A percentile compares a stretch with the other conserved stretches of the same genome.
These are phyloP conservation scores for Capsicum pubescens DNA, from an alignment of 257 asterid genomes.

Conservation along the genomic window DNA sequence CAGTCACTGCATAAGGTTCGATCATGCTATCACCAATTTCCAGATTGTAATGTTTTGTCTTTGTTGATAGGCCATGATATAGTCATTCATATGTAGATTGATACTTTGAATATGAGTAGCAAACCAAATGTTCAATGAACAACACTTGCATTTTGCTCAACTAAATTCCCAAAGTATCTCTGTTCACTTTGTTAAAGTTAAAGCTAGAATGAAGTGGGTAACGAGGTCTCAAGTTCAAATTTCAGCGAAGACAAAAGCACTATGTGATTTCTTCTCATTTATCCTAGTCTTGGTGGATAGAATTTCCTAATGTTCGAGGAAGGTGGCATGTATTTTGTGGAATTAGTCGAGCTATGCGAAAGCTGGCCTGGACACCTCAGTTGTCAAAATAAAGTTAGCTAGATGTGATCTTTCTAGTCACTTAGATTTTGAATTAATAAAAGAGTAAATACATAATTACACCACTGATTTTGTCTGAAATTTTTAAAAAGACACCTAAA, in stretches of 20 bases:
- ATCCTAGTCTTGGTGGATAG: too few relatives aligned
- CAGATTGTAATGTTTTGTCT: constrained; percentile 28
- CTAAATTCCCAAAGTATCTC: background rate
- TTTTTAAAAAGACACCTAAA: too few relatives aligned
- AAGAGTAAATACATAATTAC: too few relatives aligned
- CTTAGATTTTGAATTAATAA: background rate
- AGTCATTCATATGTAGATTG: constrained; percentile 22
- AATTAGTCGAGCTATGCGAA: too few relatives aligned
- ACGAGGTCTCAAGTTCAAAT: too few relatives aligned
- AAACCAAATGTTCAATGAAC: background rate
- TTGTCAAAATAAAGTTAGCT: background rate
- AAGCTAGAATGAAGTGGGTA: background rate
- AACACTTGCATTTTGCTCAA: constrained; percentile 14
- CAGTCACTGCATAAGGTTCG: background rate
- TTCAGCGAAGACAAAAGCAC: too few relatives aligned
- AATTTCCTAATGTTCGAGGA: too few relatives aligned
- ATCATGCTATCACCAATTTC: constrained; percentile 29
- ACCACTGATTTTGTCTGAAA: too few relatives aligned
- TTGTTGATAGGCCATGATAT: constrained; percentile 25
- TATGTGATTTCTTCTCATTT: too few relatives aligned
- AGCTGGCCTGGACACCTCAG: too few relatives aligned
- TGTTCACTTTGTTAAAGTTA: constrained; percentile 17
- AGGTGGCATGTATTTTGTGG: too few relatives aligned
- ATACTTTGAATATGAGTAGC: background rate
- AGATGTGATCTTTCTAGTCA: background rate